Conservation (phyloP, 164 flowering plant species). For the Umbilicus rupestris region DNA sequence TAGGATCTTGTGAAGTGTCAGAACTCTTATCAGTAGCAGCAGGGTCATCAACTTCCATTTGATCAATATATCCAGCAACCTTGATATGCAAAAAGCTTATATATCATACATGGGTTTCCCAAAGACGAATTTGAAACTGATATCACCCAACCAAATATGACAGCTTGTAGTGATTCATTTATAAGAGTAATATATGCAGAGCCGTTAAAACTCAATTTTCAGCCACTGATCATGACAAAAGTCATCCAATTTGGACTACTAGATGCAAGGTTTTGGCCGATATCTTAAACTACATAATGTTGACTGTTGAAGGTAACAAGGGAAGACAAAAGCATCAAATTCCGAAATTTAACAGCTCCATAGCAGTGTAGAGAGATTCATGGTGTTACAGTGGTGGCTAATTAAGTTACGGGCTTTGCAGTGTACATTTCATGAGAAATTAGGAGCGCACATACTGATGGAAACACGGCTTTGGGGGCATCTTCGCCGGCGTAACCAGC, state of each 20-base stretch:
- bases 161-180: neutral
- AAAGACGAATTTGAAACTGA: neutral
- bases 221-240: no score
- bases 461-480: conserved; percentile 98
- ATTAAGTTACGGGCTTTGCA: neutral
- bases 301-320: no score
- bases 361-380: neutral
- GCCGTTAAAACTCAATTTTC: no score
- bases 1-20: conserved; percentile 47
- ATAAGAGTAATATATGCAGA: no score
- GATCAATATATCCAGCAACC: conserved; percentile 81
- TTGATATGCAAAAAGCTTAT: conserved; percentile 14
- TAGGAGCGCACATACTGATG: conserved; percentile 49
- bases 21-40: conserved; percentile 48
- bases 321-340: no score
- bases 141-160: neutral
- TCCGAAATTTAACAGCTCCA: neutral
- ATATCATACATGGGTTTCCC: neutral
- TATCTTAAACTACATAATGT: no score
- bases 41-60: conserved; percentile 53
- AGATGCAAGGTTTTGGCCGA: no score
- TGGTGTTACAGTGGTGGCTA: neutral
- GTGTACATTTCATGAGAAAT: neutral
- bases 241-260: no score
- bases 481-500: conserved; percentile 99